Base-by-base conservation (phyloP, 108 stramenopile species). In the Cyclotella cryptica region DNA sequence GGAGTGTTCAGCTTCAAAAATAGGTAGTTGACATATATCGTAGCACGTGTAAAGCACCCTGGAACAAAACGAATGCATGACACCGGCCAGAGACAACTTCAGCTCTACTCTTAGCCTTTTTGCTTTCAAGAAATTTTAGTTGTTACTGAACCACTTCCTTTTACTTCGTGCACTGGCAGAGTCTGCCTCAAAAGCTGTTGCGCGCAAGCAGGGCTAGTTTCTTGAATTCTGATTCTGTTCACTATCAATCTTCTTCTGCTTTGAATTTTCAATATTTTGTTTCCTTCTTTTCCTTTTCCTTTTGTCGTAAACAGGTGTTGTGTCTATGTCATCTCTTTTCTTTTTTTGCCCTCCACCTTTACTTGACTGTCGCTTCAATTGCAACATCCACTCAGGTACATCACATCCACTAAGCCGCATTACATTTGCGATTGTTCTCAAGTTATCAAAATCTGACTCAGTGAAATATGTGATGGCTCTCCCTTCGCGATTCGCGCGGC, bases 381-480 rank as follows among this genome's bases (percentile, higher is more conserved):
- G 82, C 44, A 96, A 78, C 95, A 98, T 97, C 96, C 96, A 98
- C 17, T 94, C 92, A 21, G 95, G 95, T 13, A 98, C 96, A 44
- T 90, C 87, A 75, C 97, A 96, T 19, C 98, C 98, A 49, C 88
- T 88, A 44, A 94, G 81, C 61, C 92, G 91, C 93, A 97, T 96
- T 46, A 98, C 93, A 76, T 99, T 99, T 24, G 98, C 98, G 68
- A 99, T 93, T 1, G 93, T 88, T 18, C 98, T 86, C 51, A 99
- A 71, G 27, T 87, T 72, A 17, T 92, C 91, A 69, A 94, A 94
- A 65, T 95, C 97, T 1, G 86, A 80, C 77, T 98, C 98, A 13
- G 98, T 98, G 71, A 98, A 99, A 35, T 98, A 83, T 0, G 98
- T 99, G 24, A 98, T 93, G 3, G 99, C 99, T 46, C 84, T 88